Conservation (phyloP, 305 asterid species). For the Ilex paraguariensis region DNA sequence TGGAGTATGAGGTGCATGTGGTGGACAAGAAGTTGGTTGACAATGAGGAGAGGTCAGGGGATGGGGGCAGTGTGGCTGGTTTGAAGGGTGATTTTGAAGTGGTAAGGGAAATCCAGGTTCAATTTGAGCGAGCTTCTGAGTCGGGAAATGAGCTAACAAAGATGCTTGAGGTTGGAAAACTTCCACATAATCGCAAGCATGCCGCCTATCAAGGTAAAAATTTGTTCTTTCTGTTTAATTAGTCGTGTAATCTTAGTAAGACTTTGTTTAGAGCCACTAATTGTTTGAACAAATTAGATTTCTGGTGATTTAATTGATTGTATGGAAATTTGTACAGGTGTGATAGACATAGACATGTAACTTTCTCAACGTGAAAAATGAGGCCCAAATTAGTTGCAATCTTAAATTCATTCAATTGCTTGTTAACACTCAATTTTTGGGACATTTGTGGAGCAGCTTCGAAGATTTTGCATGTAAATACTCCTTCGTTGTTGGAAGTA, state of each 20-base stretch:
- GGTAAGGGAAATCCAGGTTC: constrained; percentile 73
- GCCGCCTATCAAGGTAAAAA: constrained; percentile 71
- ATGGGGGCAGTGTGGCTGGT: constrained; percentile 47
- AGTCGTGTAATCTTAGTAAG: constrained; percentile 1
- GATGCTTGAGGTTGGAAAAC: constrained; percentile 89
- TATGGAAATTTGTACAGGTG: no score
- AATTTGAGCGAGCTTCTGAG: constrained; percentile 75
- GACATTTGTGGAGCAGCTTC: constrained; percentile 52
- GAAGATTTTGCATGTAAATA: constrained; percentile 57
- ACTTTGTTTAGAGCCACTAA: no score
- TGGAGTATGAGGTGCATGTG: constrained; percentile 81
- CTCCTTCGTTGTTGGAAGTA: constrained; percentile 36
- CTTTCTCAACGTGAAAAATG: no score
- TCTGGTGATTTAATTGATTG: no score
- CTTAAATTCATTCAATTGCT: not conserved
- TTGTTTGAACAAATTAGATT: no score
- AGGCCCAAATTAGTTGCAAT: not conserved
- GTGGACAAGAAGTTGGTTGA: constrained; percentile 85
- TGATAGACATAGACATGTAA: no score
- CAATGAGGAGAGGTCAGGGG: constrained; percentile 44
- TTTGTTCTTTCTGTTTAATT: constrained; percentile 16
- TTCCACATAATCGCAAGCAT: constrained; percentile 71
- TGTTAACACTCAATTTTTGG: constrained; percentile 10
- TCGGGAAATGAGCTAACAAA: constrained; percentile 66
- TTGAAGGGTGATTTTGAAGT: constrained; percentile 70